Conservation (phyloP, 768 basidiomycete species). For the Tephrocybe rancida region DNA sequence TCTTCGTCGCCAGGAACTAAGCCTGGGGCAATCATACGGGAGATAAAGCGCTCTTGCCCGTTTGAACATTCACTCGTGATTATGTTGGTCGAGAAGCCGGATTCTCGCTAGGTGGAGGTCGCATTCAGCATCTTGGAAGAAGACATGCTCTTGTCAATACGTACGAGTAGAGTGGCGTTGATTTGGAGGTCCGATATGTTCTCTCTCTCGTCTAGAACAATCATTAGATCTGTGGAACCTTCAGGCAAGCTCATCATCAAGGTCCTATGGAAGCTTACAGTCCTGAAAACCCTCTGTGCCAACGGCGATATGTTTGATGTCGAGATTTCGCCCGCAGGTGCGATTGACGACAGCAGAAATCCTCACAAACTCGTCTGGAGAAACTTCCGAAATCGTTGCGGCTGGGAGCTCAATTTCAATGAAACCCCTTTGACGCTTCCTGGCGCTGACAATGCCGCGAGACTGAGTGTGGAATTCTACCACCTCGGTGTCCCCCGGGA, state of each 20-base stretch:
- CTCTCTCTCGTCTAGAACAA: conserved; percentile 39
- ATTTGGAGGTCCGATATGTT: conserved; percentile 12
- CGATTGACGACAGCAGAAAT: conserved; percentile 31
- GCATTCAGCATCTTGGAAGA: neutral
- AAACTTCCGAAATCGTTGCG: conserved; percentile 23
- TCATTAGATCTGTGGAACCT: conserved; percentile 31
- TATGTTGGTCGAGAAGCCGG: conserved; percentile 37
- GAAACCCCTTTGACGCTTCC: conserved; percentile 29
- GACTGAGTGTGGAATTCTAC: conserved; percentile 34
- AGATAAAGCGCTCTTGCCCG: conserved; percentile 40
- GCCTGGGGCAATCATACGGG: conserved; percentile 51
- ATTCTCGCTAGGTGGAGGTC: conserved; percentile 22
- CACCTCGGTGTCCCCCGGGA: conserved; percentile 26
- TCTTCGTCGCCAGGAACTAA: conserved; percentile 19
- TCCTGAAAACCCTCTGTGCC: conserved; percentile 34
- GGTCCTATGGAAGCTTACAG: conserved; percentile 25
- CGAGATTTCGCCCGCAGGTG: conserved; percentile 40
- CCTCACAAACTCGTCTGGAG: conserved; percentile 30
- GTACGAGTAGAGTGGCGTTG: conserved; percentile 6
- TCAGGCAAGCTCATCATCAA: neutral
- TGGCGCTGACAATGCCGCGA: conserved; percentile 29
- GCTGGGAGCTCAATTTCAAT: conserved; percentile 43
- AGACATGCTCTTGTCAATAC: neutral
- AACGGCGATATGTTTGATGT: conserved; percentile 35
- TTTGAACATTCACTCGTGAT: conserved; percentile 38